phyloP scores from a whole-genome alignment of 176 grass and related monocot species.

The Hyparrhenia diplandra region DNA sequence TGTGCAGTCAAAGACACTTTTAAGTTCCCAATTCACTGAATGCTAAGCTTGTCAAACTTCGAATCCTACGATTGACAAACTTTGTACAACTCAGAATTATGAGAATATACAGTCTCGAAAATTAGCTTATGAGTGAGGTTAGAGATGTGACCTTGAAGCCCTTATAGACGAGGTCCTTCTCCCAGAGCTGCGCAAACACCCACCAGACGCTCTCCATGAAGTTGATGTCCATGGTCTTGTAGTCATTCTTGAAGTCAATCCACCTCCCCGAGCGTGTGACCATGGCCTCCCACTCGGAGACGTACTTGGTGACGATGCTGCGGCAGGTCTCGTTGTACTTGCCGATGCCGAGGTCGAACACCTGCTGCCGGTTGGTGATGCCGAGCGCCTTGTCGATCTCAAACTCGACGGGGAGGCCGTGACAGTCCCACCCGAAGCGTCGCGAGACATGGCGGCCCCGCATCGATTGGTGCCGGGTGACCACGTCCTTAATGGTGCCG shows the following conservation, averaged over 20 bases:
- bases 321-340: conserved; percentile 90
- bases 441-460: conserved; percentile 77
- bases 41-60: not conserved
- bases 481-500: conserved; percentile 99
- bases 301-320: conserved; percentile 90
- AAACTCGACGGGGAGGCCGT: conserved; percentile 90
- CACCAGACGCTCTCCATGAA: conserved; percentile 97
- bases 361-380: conserved; percentile 80
- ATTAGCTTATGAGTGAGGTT: not conserved
- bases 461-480: conserved; percentile 95
- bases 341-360: conserved; percentile 82
- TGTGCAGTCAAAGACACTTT: not conserved
- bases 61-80: not conserved
- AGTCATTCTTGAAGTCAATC: conserved; percentile 96
- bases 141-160: conserved; percentile 71
- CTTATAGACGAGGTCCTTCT: conserved; percentile 83
- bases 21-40: not conserved
- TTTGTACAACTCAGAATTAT: too few relatives aligned
- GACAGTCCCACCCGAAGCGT: conserved; percentile 96
- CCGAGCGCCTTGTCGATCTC: conserved; percentile 80
- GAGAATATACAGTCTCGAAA: too few relatives aligned
- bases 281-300: conserved; percentile 81
- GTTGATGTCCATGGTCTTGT: conserved; percentile 87
- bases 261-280: conserved; percentile 76
- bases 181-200: conserved; percentile 77